Conservation (phyloP, 108 stramenopile genomes). For the Cyclotella baltica region DNA sequence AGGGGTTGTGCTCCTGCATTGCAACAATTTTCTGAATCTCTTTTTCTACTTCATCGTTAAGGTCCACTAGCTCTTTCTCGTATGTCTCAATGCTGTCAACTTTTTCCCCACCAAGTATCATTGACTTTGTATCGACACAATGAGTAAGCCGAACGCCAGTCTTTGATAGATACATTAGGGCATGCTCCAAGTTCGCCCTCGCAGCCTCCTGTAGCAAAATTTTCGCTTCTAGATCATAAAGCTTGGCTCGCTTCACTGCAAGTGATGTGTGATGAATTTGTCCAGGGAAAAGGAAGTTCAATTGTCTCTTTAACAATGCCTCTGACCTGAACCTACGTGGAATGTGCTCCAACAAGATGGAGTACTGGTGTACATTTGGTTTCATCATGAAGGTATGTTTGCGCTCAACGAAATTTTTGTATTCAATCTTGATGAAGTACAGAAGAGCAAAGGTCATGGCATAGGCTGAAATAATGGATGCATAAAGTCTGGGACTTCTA, state of each 20-base stretch:
- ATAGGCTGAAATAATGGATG: not conserved
- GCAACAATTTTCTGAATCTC: not conserved
- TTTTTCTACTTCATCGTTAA: not conserved
- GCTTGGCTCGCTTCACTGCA: not conserved
- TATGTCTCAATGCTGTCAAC: constrained; percentile 9
- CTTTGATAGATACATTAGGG: not conserved
- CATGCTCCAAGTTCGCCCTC: not conserved
- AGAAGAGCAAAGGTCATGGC: constrained; percentile 1
- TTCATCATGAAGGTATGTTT: not conserved
- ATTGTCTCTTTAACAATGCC: not conserved
- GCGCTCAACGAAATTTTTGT: not conserved
- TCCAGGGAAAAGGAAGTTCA: not conserved
- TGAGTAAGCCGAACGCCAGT: not conserved
- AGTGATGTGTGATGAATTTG: not conserved
- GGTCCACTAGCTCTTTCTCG: not conserved
- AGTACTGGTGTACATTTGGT: not conserved
- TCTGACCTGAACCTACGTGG: not conserved
- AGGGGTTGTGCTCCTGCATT: not conserved
- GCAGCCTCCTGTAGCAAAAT: not conserved
- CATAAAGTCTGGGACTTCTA: constrained; percentile 1
- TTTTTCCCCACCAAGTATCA: not conserved
- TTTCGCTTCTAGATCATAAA: not conserved
- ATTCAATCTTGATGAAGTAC: not conserved
- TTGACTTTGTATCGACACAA: not conserved
- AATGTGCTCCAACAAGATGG: not conserved